Conservation (phyloP, 2,329 filamentous ascomycete species). For the Blastomyces emzantsi region DNA sequence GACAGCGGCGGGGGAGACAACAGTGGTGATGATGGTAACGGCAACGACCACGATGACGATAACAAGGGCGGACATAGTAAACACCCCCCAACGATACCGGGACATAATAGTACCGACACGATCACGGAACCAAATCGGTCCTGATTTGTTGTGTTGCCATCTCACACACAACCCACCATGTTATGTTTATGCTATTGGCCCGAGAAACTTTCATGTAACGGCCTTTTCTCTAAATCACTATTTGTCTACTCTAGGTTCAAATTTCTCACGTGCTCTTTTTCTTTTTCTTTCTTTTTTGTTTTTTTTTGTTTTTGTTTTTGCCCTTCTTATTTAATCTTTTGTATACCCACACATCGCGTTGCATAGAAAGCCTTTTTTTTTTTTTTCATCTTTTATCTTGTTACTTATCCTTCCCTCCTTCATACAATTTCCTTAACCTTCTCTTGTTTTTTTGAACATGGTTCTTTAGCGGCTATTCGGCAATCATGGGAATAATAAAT, state of each 20-base stretch:
- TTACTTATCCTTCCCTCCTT: not conserved
- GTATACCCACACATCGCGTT: conserved; percentile 8
- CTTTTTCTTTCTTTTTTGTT: too few relatives aligned
- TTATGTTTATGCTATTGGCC: not conserved
- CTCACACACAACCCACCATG: not conserved
- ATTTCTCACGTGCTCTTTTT: not conserved
- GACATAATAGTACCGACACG: conserved; percentile 20
- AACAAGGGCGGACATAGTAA: conserved; percentile 12
- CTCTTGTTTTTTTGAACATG: not conserved
- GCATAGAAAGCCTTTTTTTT: not conserved
- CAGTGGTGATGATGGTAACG: conserved; percentile 10
- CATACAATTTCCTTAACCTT: not conserved
- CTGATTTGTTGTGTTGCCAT: not conserved
- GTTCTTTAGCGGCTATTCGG: not conserved
- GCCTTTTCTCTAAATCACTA: not conserved
- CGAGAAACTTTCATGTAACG: not conserved
- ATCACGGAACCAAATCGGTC: not conserved
- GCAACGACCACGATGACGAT: conserved; percentile 21
- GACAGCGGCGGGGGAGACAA: conserved; percentile 21
- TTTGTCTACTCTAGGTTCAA: not conserved
- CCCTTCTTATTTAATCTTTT: not conserved
- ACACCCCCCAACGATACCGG: not conserved
- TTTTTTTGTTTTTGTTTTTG: too few relatives aligned
- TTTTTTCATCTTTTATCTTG: not conserved
- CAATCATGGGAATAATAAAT: not conserved